These are phyloP conservation scores for Perkinsus marinus DNA, from an alignment of 169 alveolate genomes.

Conservation along the genomic window DNA sequence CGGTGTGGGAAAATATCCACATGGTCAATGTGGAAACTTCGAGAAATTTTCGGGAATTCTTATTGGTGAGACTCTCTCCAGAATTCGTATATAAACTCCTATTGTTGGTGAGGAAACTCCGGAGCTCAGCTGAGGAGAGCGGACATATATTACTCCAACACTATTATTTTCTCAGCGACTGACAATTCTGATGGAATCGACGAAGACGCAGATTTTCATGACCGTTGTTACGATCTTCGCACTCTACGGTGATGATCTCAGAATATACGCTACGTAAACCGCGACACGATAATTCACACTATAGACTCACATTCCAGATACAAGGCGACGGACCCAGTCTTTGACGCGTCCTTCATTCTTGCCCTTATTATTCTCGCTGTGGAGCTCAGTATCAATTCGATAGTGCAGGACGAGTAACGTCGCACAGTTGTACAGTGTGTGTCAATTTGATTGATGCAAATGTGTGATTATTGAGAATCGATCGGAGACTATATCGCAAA, in stretches of 20 bases:
- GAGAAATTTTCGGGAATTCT: no score
- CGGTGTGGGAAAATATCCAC: no score
- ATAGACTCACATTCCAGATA: slow-evolving; percentile 35
- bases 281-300: not conserved
- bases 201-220: not conserved
- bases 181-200: not conserved
- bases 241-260: slow-evolving; percentile 59
- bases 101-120: no score
- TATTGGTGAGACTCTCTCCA: no score
- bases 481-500: no score
- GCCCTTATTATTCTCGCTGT: slow-evolving; percentile 36
- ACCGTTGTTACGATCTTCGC: slow-evolving; percentile 48
- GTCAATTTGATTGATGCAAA: no score
- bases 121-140: no score
- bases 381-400: slow-evolving; percentile 40
- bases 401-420: slow-evolving; percentile 41
- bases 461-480: no score
- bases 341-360: slow-evolving; percentile 36
- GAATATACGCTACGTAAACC: not conserved
- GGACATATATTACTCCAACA: no score
- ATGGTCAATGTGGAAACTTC: no score
- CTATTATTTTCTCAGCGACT: not conserved
- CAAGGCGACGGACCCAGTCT: slow-evolving; percentile 44
- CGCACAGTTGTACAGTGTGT: no score
- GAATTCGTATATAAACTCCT: no score